These are phyloP conservation scores for Erysiphe pulchra DNA, from an alignment of 2,329 filamentous ascomycete genomes.

Conservation along the genomic window DNA sequence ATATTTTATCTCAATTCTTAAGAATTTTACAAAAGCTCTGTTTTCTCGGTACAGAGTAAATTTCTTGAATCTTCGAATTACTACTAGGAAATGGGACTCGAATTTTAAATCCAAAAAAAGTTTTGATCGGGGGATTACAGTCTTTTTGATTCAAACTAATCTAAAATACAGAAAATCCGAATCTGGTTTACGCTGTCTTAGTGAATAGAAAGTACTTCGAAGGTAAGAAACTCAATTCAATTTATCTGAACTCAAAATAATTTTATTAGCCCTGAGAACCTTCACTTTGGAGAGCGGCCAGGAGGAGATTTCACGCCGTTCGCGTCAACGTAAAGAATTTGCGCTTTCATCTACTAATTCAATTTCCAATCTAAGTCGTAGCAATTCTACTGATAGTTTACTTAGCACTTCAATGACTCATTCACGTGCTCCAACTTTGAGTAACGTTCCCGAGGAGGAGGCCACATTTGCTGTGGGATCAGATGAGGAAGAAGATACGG, in stretches of 20 bases:
- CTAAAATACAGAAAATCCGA: constrained; percentile 34
- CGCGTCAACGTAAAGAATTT: constrained; percentile 39
- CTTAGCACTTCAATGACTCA: constrained; percentile 32
- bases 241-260: neutral
- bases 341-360: constrained; percentile 23
- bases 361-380: constrained; percentile 12
- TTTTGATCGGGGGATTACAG: no score
- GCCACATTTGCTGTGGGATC: constrained; percentile 73
- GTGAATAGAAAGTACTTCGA: constrained; percentile 66
- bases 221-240: constrained; percentile 5
- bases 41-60: neutral
- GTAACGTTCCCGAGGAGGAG: constrained; percentile 52
- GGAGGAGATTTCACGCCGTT: constrained; percentile 66
- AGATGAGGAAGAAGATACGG: constrained; percentile 34
- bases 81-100: neutral
- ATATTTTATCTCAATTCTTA: no score
- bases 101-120: no score
- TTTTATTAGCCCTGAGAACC: constrained; percentile 34
- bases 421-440: constrained; percentile 29
- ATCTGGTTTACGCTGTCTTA: constrained; percentile 55
- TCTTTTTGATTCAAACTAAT: neutral
- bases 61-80: neutral
- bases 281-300: constrained; percentile 85
- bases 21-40: no score
- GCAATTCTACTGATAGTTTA: constrained; percentile 41